Evolutionary conservation across 2,329 filamentous ascomycete species (phyloP), one percentile per base, ranked within the genome.

Genomic region (Diaporthe australafricana): DNA sequence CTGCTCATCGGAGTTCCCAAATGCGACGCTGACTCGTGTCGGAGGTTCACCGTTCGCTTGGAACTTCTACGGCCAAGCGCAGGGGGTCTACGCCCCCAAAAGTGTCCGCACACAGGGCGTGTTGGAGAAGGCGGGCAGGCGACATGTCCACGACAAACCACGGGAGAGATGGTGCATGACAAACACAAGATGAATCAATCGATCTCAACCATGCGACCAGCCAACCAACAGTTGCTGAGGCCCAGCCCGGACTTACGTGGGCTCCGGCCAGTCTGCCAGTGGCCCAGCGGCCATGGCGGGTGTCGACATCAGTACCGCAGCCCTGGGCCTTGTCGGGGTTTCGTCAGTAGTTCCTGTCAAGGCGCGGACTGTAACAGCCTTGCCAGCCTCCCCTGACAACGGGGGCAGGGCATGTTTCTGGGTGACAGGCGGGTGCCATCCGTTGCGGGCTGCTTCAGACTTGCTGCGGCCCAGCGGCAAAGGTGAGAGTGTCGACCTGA

Each of bases 11-110:
- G 68, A 67, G 50, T 57, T 57, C n/a, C 42, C 57, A 66, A 65
- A 57, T 70, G 67, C 50, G 48, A 70, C 50, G 60, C 68, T 72
- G 71, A 72, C 68, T 72, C 67, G 71, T 70, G 62, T 66, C 48
- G 32, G 42, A 25, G 60, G n/a, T 53, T 60, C 62, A 70, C 71
- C 57, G 60, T 72, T 57, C 57, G 67, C 48, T 70, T 72, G 57
- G 57, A 55, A 38, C 27, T 66, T 50, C 52, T 63, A 35, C 53
- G 17, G 67, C 60, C 67, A 62, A 52, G 60, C 42, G 60, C 68
- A 62, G 35, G 52, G 68, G 52, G n/a, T n/a, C n/a, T 72, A 35
- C 27, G 32, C 22, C 67, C 42, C 35, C 50, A 38, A 60, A 25
- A 45, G 22, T 25, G 38, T 20, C 25, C 42, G 48, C 30, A 42